phyloP scores from a whole-genome alignment of 1,284 basidiomycete species.

The Blastosporella zonata region DNA sequence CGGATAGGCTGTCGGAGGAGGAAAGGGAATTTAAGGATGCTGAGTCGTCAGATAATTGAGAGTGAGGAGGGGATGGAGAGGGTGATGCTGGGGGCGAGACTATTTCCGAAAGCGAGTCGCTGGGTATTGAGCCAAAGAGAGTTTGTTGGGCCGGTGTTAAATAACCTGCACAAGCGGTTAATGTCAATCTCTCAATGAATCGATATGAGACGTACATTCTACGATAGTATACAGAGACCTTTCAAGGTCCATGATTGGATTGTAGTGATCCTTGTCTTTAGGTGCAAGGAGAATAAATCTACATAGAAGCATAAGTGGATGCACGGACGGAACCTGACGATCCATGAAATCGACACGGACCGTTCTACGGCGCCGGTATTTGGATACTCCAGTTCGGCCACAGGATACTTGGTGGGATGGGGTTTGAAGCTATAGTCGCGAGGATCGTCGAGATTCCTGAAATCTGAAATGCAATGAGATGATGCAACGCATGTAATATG shows the following conservation, averaged over 20 bases:
- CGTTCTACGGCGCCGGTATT: conserved; percentile 61
- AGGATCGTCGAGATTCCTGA: conserved; percentile 58
- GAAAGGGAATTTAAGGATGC: conserved; percentile 25
- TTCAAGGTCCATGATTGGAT: conserved; percentile 72
- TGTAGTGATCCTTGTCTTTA: conserved; percentile 78
- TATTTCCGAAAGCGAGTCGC: conserved; percentile 41
- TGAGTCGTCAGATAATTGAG: conserved; percentile 23
- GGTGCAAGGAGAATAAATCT: conserved; percentile 72
- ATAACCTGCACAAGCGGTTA: conserved; percentile 47
- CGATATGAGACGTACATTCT: conserved; percentile 45
- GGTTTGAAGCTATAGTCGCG: conserved; percentile 58
- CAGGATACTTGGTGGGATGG: conserved; percentile 54
- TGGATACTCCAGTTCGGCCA: conserved; percentile 68
- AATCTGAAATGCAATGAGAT: conserved; percentile 42
- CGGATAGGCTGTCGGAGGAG: conserved; percentile 16
- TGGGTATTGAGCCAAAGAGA: conserved; percentile 64
- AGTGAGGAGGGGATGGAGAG: conserved; percentile 36
- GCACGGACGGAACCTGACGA: background rate
- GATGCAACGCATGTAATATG: background rate
- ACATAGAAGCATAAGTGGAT: conserved; percentile 1
- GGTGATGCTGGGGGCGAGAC: conserved; percentile 39
- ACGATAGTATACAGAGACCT: conserved; percentile 64
- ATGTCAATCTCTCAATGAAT: background rate
- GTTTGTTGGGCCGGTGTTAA: conserved; percentile 60
- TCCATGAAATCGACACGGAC: conserved; percentile 34